Conservation (phyloP, 768 basidiomycete species). For the Lentinula raphanica region DNA sequence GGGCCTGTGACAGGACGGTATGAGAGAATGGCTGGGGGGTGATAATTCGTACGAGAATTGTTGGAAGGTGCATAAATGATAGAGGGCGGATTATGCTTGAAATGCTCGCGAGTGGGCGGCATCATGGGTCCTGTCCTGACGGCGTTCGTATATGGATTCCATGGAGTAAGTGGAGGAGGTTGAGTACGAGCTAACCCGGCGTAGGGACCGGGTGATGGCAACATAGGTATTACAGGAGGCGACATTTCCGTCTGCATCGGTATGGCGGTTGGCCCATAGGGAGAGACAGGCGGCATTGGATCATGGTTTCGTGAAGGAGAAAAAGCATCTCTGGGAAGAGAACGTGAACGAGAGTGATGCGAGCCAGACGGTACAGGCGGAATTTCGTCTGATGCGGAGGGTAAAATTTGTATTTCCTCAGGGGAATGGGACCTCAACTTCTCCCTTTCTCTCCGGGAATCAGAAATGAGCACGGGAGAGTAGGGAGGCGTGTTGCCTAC, state of each 20-base stretch:
- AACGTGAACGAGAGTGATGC: conserved; percentile 38
- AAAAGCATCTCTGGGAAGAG: conserved; percentile 37
- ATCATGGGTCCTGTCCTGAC: conserved; percentile 25
- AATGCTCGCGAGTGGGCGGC: conserved; percentile 24
- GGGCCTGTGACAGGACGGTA: conserved; percentile 48
- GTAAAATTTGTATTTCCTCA: conserved; percentile 61
- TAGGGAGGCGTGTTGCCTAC: conserved; percentile 31
- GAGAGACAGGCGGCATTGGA: conserved; percentile 17
- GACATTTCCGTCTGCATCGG: conserved; percentile 20
- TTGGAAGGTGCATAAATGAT: conserved; percentile 58
- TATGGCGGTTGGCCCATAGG: conserved; percentile 14
- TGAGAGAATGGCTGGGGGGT: conserved; percentile 56
- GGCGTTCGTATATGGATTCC: conserved; percentile 23
- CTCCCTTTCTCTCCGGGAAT: conserved; percentile 21
- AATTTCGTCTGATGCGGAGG: conserved; percentile 37
- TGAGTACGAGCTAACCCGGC: conserved; percentile 36
- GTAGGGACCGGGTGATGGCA: conserved; percentile 22
- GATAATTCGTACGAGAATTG: conserved; percentile 45
- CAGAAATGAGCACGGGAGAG: conserved; percentile 22
- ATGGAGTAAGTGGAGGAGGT: conserved; percentile 26
- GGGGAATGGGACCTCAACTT: conserved; percentile 31
- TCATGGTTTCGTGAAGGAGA: conserved; percentile 22
- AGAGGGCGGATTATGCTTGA: conserved; percentile 42
- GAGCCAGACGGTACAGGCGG: conserved; percentile 29
- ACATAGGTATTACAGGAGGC: conserved; percentile 11